Conservation (phyloP, 305 asterid genomes). For the Solanum hybrid region DNA sequence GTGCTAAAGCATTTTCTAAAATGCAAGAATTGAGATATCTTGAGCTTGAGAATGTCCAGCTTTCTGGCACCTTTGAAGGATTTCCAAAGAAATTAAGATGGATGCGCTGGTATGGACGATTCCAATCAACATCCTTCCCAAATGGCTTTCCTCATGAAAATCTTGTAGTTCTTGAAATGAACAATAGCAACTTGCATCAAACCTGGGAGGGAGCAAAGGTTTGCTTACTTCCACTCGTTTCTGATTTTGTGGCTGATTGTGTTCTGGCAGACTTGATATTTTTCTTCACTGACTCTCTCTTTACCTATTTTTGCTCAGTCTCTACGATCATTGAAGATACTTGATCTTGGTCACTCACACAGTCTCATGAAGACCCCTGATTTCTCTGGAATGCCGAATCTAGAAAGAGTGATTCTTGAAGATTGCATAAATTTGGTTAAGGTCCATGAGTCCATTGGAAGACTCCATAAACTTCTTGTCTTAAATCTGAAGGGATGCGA, state of each 20-base stretch:
- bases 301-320: neutral
- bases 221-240: neutral
- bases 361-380: conserved; percentile 10
- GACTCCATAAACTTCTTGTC: too few species aligned
- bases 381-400: conserved; percentile 12
- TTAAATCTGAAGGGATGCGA: too few species aligned
- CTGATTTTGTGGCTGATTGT: neutral
- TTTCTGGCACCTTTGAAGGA: conserved; percentile 8
- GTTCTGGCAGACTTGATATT: neutral
- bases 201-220: conserved; percentile 15
- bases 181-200: conserved; percentile 7
- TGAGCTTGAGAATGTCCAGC: conserved; percentile 10
- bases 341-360: conserved; percentile 14
- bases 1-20: conserved; percentile 8
- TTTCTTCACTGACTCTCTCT: neutral
- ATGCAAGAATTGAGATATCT: conserved; percentile 13
- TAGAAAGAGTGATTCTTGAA: conserved; percentile 10
- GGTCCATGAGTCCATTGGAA: too few species aligned
- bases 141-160: conserved; percentile 5
- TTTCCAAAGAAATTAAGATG: conserved; percentile 14
- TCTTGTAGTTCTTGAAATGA: conserved; percentile 17
- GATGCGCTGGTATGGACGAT: conserved; percentile 5
- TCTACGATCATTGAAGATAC: conserved; percentile 7
- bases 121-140: conserved; percentile 8
- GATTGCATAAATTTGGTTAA: neutral